Percentiles rank a stretch among this genome's conserved stretches.
These are phyloP conservation scores for Rhizophagus clarus DNA, from an alignment of 192 early-diverging fungal genomes.

Conservation along the genomic window DNA sequence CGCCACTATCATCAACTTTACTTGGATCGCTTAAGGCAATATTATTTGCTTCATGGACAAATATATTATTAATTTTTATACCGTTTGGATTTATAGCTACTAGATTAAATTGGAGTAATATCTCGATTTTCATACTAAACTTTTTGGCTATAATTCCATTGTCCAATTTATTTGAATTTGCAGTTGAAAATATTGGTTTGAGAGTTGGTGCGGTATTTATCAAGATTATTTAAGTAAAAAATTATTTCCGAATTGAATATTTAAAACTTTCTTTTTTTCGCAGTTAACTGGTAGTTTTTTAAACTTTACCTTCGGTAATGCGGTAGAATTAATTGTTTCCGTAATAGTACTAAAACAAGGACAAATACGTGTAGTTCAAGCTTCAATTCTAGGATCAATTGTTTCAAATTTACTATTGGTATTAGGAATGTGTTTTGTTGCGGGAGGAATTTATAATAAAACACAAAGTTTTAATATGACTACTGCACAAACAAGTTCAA, in stretches of 20 bases:
- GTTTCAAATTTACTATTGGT: conserved; percentile 85
- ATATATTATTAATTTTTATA: conserved; percentile 73
- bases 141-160: conserved; percentile 90
- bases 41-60: conserved; percentile 44
- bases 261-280: not conserved
- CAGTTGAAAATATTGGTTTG: conserved; percentile 42
- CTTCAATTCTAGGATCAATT: conserved; percentile 87
- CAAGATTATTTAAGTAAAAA: too few species aligned
- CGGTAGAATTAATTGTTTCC: conserved; percentile 83
- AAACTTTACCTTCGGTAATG: conserved; percentile 75
- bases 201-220: conserved; percentile 48
- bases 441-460: conserved; percentile 75
- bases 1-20: not conserved
- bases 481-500: conserved; percentile 72
- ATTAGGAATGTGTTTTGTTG: conserved; percentile 82
- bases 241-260: not conserved
- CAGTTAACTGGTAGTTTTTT: conserved; percentile 59
- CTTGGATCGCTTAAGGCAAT: not conserved
- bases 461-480: conserved; percentile 70
- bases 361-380: conserved; percentile 81
- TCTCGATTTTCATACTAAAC: conserved; percentile 78
- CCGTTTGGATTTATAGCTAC: conserved; percentile 76
- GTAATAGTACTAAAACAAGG: conserved; percentile 78
- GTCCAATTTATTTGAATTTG: conserved; percentile 63
- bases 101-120: conserved; percentile 65